phyloP scores from a whole-genome alignment of 441 rosid species.

The Brassica balearica region DNA sequence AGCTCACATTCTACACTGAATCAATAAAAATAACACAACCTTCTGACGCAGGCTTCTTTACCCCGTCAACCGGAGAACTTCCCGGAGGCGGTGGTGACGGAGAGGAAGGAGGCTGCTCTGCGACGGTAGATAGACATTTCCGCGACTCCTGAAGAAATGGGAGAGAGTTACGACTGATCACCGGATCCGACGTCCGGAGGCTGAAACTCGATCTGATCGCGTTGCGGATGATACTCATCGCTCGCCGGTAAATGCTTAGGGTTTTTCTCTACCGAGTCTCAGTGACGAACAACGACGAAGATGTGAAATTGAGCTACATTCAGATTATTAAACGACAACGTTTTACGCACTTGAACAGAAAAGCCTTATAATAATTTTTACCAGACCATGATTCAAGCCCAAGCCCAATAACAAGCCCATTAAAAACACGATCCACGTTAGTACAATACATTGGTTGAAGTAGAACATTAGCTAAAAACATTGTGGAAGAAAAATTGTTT shows the following conservation, averaged over 20 bases:
- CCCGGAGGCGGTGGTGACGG: conserved; percentile 39
- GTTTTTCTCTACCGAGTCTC: conserved; percentile 25
- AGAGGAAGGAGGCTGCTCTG: conserved; percentile 50
- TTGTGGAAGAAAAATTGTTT: neutral
- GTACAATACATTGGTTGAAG: neutral
- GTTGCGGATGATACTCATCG: conserved; percentile 57
- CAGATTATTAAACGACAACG: neutral
- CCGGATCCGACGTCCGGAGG: conserved; percentile 38
- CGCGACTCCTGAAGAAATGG: conserved; percentile 46
- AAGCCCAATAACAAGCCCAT: conserved; percentile 18
- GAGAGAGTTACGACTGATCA: conserved; percentile 32
- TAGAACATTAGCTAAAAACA: neutral
- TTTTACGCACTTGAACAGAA: neutral
- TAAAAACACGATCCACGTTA: conserved; percentile 13
- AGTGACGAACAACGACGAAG: conserved; percentile 29
- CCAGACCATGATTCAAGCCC: neutral
- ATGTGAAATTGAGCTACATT: neutral
- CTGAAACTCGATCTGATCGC: conserved; percentile 49
- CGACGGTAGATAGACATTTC: conserved; percentile 61
- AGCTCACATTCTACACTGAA: neutral
- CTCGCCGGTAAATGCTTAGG: conserved; percentile 29
- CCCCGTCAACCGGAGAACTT: conserved; percentile 43
- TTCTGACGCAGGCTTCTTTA: conserved; percentile 39
- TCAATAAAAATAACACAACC: conserved; percentile 43
- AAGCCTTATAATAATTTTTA: conserved; percentile 6